These are phyloP conservation scores for Isabelozyma gotoi DNA, from an alignment of 805 yeast genomes.

Conservation along the genomic window DNA sequence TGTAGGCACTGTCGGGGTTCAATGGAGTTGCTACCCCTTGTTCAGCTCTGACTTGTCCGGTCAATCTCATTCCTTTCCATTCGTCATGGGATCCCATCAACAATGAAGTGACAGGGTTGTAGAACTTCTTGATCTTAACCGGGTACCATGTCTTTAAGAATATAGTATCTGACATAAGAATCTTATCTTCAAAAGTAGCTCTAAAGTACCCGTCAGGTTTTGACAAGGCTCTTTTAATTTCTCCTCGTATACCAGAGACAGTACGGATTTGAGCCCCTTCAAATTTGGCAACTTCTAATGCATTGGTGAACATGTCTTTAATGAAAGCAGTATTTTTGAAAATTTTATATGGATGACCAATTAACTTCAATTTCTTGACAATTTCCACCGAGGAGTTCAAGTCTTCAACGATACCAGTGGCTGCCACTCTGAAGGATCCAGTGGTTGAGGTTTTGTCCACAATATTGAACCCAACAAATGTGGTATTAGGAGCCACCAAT, in stretches of 20 bases:
- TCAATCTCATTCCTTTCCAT: conserved; percentile 96
- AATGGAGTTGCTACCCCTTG: conserved; percentile 62
- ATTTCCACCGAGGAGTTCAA: conserved; percentile 88
- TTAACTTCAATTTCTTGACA: conserved; percentile 91
- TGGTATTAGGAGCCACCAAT: conserved; percentile 93
- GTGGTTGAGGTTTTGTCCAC: conserved; percentile 83
- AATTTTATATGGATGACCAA: conserved; percentile 91
- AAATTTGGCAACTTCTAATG: conserved; percentile 93
- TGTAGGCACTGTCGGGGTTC: conserved; percentile 49
- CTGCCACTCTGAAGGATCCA: conserved; percentile 90
- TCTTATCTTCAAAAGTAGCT: conserved; percentile 95
- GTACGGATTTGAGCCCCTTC: conserved; percentile 98
- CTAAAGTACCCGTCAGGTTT: conserved; percentile 95
- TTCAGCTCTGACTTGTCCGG: conserved; percentile 90
- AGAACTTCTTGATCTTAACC: conserved; percentile 82
- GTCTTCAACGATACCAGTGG: conserved; percentile 95
- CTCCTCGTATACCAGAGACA: conserved; percentile 96
- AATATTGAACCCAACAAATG: conserved; percentile 91
- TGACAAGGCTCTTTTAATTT: conserved; percentile 89
- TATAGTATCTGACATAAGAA: conserved; percentile 84
- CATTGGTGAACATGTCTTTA: conserved; percentile 91
- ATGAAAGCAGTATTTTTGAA: conserved; percentile 96
- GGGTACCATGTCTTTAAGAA: conserved; percentile 97
- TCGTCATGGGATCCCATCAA: conserved; percentile 72
- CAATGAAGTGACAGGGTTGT: conserved; percentile 94